A percentile compares a stretch with the other conserved stretches of the same genome.
phyloP scores from a whole-genome alignment of 1,284 basidiomycete species.

The Cystobasidium slooffiae region DNA sequence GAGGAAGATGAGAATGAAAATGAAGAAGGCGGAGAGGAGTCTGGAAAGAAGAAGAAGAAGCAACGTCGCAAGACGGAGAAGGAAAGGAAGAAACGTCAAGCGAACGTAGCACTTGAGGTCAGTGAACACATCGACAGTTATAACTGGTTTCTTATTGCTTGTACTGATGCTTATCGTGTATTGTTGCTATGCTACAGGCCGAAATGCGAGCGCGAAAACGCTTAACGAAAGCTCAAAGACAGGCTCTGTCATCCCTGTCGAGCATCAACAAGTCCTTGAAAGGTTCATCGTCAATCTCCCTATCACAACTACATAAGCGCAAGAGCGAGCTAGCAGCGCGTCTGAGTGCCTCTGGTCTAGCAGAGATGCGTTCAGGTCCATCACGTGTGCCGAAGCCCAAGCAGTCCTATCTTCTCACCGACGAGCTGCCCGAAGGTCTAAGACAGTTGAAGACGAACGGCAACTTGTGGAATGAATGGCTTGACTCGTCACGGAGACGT shows the following conservation, averaged over 20 bases:
- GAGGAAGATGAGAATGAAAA: constrained; percentile 53
- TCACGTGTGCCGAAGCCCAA: constrained; percentile 70
- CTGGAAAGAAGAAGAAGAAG: constrained; percentile 60
- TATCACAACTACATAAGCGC: constrained; percentile 60
- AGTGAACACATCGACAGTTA: constrained; percentile 43
- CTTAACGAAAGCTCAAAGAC: constrained; percentile 51
- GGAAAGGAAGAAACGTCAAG: constrained; percentile 61
- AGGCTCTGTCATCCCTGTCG: constrained; percentile 65
- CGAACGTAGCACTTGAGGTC: constrained; percentile 68
- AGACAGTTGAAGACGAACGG: constrained; percentile 70
- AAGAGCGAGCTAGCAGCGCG: constrained; percentile 58
- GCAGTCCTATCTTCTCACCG: constrained; percentile 85
- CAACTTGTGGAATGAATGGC: constrained; percentile 53
- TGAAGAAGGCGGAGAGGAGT: constrained; percentile 46
- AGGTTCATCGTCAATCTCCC: constrained; percentile 58
- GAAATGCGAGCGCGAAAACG: constrained; percentile 63
- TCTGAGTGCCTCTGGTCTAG: constrained; percentile 62
- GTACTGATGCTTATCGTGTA: not conserved
- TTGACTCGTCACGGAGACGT: constrained; percentile 50
- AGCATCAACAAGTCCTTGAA: constrained; percentile 62
- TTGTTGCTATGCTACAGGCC: constrained; percentile 61
- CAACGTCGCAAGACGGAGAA: constrained; percentile 68
- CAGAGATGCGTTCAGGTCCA: constrained; percentile 70
- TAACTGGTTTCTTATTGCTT: not conserved
- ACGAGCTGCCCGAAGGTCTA: constrained; percentile 85